Evolutionary conservation across 768 basidiomycete genomes (phyloP).

Genomic region (Auriscalpium vulgare): DNA sequence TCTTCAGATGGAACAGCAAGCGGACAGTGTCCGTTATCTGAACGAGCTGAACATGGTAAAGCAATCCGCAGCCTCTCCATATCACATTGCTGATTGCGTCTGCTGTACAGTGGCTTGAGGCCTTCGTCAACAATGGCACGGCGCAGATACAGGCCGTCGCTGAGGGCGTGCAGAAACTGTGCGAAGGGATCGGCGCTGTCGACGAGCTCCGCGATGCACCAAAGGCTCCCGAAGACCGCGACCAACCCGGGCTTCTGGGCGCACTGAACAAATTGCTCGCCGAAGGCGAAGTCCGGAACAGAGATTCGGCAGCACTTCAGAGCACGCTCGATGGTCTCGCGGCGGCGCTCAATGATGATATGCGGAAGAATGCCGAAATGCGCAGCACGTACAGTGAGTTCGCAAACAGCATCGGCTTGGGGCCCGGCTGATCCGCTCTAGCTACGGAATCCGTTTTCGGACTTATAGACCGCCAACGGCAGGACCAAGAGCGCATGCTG

Average conservation of each 20-base stretch:
- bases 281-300: constrained; percentile 24
- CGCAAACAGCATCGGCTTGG: background rate
- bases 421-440: constrained; percentile 13
- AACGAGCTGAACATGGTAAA: constrained; percentile 67
- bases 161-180: constrained; percentile 52
- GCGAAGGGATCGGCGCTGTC: constrained; percentile 37
- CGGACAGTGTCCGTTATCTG: constrained; percentile 69
- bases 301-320: constrained; percentile 24
- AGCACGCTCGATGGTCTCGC: constrained; percentile 29
- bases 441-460: constrained; percentile 52
- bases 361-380: constrained; percentile 31
- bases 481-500: constrained; percentile 66
- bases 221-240: constrained; percentile 12
- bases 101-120: constrained; percentile 64
- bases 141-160: constrained; percentile 61
- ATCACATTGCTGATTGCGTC: background rate
- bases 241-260: constrained; percentile 23
- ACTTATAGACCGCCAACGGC: constrained; percentile 60
- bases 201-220: constrained; percentile 14
- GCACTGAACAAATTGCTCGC: constrained; percentile 30
- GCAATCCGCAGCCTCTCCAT: background rate
- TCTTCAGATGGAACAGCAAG: constrained; percentile 53
- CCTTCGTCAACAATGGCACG: constrained; percentile 72
- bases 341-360: constrained; percentile 33
- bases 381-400: constrained; percentile 31